A percentile compares a stretch with the other conserved stretches of the same genome.
These are phyloP conservation scores for Diddensiella santjacobensis DNA, from an alignment of 805 yeast species.

Conservation along the genomic window DNA sequence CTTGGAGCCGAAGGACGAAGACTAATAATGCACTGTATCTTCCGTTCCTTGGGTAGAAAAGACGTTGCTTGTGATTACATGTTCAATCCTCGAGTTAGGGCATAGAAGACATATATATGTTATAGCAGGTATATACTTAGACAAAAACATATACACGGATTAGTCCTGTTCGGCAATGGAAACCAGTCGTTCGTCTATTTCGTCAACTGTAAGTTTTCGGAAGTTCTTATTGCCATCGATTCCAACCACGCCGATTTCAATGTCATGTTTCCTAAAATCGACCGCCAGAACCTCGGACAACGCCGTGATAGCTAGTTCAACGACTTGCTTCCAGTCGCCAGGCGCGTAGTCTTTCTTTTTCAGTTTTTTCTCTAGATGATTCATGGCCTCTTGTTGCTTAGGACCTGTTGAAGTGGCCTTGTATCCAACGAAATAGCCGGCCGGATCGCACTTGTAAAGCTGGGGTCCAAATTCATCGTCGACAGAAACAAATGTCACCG, in stretches of 20 bases:
- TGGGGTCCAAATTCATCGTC: slow-evolving; percentile 91
- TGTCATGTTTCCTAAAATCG: slow-evolving; percentile 88
- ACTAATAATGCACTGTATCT: slow-evolving; percentile 23
- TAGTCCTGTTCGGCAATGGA: slow-evolving; percentile 96
- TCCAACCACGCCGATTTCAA: slow-evolving; percentile 89
- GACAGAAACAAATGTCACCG: slow-evolving; percentile 79
- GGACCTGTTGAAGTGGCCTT: slow-evolving; percentile 96
- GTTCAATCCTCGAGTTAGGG: slow-evolving; percentile 16
- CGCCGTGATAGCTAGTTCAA: slow-evolving; percentile 83
- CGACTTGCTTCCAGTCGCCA: slow-evolving; percentile 86
- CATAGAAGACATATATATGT: background rate
- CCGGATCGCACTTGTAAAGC: slow-evolving; percentile 92
- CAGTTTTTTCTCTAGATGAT: slow-evolving; percentile 83
- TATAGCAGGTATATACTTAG: background rate
- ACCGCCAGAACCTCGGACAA: slow-evolving; percentile 84
- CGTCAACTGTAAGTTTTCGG: slow-evolving; percentile 70
- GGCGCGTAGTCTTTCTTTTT: slow-evolving; percentile 65
- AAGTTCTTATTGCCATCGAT: slow-evolving; percentile 49
- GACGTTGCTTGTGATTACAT: slow-evolving; percentile 22
- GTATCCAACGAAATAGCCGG: slow-evolving; percentile 89
- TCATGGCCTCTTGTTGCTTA: slow-evolving; percentile 92
- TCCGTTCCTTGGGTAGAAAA: slow-evolving; percentile 21
- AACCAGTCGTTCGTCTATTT: slow-evolving; percentile 90
- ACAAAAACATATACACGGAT: slow-evolving; percentile 2
- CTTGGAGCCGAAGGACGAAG: slow-evolving; percentile 25